Percentiles rank a stretch among this genome's conserved stretches.
phyloP scores from a whole-genome alignment of 2,329 filamentous ascomycete genomes.

The Fusarium algeriense region DNA sequence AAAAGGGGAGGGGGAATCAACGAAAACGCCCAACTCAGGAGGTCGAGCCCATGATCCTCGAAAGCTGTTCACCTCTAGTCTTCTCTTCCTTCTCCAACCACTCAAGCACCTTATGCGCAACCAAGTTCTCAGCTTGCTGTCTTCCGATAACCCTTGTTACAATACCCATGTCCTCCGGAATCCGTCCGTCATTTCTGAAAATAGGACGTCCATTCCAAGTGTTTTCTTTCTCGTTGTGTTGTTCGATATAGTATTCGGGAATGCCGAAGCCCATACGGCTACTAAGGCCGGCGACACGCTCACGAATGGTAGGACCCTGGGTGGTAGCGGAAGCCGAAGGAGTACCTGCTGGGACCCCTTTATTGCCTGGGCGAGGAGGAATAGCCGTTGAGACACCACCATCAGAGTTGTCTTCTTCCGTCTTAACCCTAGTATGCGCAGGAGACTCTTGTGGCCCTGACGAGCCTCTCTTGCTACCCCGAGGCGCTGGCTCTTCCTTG shows the following conservation, averaged over 20 bases:
- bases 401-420: constrained; percentile 27
- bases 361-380: neutral
- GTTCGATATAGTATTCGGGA: constrained; percentile 52
- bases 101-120: constrained; percentile 56
- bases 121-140: constrained; percentile 52
- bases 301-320: constrained; percentile 24
- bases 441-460: constrained; percentile 12
- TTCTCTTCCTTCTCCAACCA: constrained; percentile 50
- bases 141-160: constrained; percentile 53
- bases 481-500: neutral
- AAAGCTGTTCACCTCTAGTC: constrained; percentile 11
- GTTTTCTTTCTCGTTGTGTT: constrained; percentile 30
- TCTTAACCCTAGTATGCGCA: constrained; percentile 27
- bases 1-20: neutral
- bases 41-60: neutral
- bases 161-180: constrained; percentile 51
- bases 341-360: neutral
- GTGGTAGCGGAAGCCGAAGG: neutral
- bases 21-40: neutral
- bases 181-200: constrained; percentile 48
- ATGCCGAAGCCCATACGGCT: constrained; percentile 47
- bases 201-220: constrained; percentile 55
- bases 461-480: constrained; percentile 15
- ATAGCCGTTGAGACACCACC: constrained; percentile 5
- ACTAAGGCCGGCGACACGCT: constrained; percentile 52